Evolutionary conservation across 2,329 filamentous ascomycete species (phyloP).

Genomic region (Pseudonectria buxi): DNA sequence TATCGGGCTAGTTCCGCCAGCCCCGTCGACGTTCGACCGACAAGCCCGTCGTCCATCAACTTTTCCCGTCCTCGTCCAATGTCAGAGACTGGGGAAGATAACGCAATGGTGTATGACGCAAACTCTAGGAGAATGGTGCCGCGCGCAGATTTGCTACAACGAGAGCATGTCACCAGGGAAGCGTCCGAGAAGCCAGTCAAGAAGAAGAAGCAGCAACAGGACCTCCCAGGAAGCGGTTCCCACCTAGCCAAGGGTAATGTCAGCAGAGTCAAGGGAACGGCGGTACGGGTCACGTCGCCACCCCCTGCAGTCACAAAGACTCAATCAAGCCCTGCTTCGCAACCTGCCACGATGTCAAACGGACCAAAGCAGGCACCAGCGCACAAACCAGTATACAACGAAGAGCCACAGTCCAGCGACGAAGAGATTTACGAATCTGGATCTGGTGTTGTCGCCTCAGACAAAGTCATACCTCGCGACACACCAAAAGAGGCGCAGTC

Average conservation of each 20-base stretch:
- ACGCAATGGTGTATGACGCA: slow-evolving; percentile 54
- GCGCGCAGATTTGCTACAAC: slow-evolving; percentile 34
- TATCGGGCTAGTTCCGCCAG: slow-evolving; percentile 28
- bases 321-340: slow-evolving; percentile 1
- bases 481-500: slow-evolving; percentile 29
- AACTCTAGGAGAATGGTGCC: slow-evolving; percentile 59
- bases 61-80: slow-evolving; percentile 51
- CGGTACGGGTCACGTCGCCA: slow-evolving; percentile 27
- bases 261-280: slow-evolving; percentile 42
- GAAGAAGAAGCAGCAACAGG: slow-evolving; percentile 37
- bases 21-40: slow-evolving; percentile 29
- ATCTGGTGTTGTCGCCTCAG: background rate
- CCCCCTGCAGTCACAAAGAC: slow-evolving; percentile 21
- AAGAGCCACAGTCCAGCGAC: too few species aligned
- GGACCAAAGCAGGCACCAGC: background rate
- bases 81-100: slow-evolving; percentile 32
- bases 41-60: slow-evolving; percentile 47
- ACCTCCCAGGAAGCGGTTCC: slow-evolving; percentile 34
- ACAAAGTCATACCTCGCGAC: background rate
- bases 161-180: slow-evolving; percentile 35
- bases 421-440: too few species aligned
- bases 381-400: too few species aligned
- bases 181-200: slow-evolving; percentile 31
- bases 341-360: slow-evolving; percentile 1
- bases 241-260: slow-evolving; percentile 48